phyloP scores from a whole-genome alignment of 495 filamentous ascomycete species.

The Aspergillus panamensis region DNA sequence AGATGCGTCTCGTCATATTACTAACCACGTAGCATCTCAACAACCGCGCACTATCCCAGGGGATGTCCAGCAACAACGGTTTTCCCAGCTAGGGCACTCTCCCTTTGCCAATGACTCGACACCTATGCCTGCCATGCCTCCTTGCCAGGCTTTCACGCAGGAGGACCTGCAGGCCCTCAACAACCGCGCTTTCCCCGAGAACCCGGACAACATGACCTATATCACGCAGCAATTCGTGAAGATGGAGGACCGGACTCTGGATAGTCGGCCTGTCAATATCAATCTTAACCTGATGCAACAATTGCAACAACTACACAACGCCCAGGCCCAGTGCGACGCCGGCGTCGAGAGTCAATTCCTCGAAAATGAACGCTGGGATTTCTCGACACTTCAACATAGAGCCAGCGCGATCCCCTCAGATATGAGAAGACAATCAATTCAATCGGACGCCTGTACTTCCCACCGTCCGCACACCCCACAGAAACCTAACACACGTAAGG shows the following conservation, averaged over 20 bases:
- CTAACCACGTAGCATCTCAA: slow-evolving; percentile 58
- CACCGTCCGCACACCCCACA: slow-evolving; percentile 58
- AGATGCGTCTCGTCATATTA: slow-evolving; percentile 59
- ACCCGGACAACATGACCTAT: slow-evolving; percentile 22
- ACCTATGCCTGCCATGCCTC: slow-evolving; percentile 23
- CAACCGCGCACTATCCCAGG: slow-evolving; percentile 57
- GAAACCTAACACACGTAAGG: slow-evolving; percentile 53
- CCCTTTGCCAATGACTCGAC: slow-evolving; percentile 27
- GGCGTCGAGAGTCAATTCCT: slow-evolving; percentile 18
- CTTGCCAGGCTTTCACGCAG: slow-evolving; percentile 33
- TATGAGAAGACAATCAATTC: slow-evolving; percentile 39
- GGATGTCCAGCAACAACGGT: slow-evolving; percentile 68
- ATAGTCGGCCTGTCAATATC: slow-evolving; percentile 21
- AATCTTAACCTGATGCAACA: slow-evolving; percentile 30
- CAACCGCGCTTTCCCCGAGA: slow-evolving; percentile 19
- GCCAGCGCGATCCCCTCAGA: slow-evolving; percentile 23
- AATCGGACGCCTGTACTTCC: slow-evolving; percentile 34
- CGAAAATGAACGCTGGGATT: slow-evolving; percentile 30
- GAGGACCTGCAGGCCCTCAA: slow-evolving; percentile 37
- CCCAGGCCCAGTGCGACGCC: slow-evolving; percentile 14
- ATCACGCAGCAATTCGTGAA: slow-evolving; percentile 20
- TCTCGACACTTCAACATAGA: slow-evolving; percentile 25
- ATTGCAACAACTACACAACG: slow-evolving; percentile 23
- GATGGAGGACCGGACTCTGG: slow-evolving; percentile 13
- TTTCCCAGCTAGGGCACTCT: slow-evolving; percentile 46